Evolutionary conservation across 495 filamentous ascomycete species (phyloP).

Genomic region (Neurospora sp.): DNA sequence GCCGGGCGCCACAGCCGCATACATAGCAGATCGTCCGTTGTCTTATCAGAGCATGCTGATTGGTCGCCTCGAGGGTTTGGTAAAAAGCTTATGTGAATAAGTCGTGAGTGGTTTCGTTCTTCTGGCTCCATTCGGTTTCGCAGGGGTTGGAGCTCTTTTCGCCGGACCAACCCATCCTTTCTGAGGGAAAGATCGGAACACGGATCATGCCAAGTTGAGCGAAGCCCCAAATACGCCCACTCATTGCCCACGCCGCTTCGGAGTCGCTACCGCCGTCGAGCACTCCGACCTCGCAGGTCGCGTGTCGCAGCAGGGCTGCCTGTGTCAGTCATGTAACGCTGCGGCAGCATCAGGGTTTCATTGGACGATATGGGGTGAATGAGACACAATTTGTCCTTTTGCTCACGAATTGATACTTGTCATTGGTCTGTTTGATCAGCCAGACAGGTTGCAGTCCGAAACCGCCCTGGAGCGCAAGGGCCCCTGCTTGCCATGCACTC

Average conservation of each 20-base stretch:
- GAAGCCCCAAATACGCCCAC: background rate
- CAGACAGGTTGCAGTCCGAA: background rate
- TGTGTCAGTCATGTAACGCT: background rate
- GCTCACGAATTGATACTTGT: background rate
- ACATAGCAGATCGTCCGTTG: background rate
- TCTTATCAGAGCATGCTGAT: constrained; percentile 8
- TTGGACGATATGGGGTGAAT: background rate
- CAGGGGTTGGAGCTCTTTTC: background rate
- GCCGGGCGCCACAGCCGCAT: background rate
- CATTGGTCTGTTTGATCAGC: background rate
- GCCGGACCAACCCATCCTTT: background rate
- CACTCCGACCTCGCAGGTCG: background rate
- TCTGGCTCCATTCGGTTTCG: constrained; percentile 3
- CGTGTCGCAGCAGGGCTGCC: background rate
- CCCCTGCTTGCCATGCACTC: background rate
- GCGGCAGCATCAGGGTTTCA: background rate
- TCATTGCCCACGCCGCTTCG: background rate
- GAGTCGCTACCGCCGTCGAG: background rate
- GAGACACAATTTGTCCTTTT: background rate
- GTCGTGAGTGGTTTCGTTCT: constrained; percentile 4
- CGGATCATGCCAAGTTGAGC: background rate
- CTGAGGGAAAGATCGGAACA: background rate
- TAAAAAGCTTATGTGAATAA: constrained; percentile 2
- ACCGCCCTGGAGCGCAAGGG: background rate
- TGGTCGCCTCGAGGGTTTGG: constrained; percentile 7